Base-by-base conservation (phyloP, 179 eudicot genomes). In the Gypsophila paniculata region DNA sequence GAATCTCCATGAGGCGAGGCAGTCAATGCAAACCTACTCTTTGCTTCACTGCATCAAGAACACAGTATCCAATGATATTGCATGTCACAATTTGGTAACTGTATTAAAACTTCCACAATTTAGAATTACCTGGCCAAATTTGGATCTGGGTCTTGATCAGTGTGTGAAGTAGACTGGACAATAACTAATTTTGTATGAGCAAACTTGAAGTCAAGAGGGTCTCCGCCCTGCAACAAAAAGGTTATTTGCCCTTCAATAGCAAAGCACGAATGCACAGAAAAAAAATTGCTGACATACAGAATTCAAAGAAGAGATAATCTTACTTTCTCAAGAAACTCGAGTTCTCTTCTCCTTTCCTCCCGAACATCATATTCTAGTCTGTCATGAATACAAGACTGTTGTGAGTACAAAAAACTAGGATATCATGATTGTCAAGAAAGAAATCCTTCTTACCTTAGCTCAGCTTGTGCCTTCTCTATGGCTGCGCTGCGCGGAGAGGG, bases 1-100 rank as follows among this genome's bases (percentile, higher is more conserved):
- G 99, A 93, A 85, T 95, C 99, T 76, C 99, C 97, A 77, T 68
- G 92, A 76, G 97, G 89, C 44, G 98, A 95, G 70, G 93, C 87
- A 80, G 97, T 79, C 74, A 85, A 71, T 26, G 90, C 90, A 86
- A 95, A 90, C 84, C 96, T 89, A 74, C 93, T 96, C 82, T 90
- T 95, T 72, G 91, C 93, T 86, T 95, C 98, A 81, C 99, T 95
- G 87, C 46, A 77, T 22, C 34, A 68, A 15, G 46, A 74, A 62
- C 29, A 57, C 54, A 61, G 22, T 29, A 72, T 38, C 61, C 15
- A 62, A 39, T 68, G 71, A 72, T 26, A 64, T 70, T 70, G 65
- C n/a, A 61, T 26, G 60, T 32, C 57, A 51, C 38, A 71, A 0
- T 54, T 52, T 38, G 65, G 65, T 4, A 51, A 25, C 76, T 26